phyloP scores from a whole-genome alignment of 345 rosid species.

The Pistacia vera region DNA sequence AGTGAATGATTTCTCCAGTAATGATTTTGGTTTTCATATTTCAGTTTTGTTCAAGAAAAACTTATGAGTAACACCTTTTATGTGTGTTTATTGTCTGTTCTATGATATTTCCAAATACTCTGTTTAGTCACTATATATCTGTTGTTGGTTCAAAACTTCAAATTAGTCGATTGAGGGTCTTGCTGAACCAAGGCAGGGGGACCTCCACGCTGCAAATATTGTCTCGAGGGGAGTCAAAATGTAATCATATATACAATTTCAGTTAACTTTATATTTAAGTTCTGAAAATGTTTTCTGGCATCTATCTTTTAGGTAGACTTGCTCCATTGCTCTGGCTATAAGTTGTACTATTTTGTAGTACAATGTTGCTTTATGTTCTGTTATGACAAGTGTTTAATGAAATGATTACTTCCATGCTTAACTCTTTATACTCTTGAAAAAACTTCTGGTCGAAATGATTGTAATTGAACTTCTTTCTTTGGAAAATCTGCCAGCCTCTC shows the following conservation, averaged over 20 bases:
- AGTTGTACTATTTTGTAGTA: not conserved
- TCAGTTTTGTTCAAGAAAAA: not conserved
- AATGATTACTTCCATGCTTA: not conserved
- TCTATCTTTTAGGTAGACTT: not conserved
- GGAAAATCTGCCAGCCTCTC: not conserved
- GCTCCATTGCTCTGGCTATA: slow-evolving; percentile 2
- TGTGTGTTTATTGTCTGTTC: slow-evolving; percentile 4
- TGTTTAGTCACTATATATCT: slow-evolving; percentile 10
- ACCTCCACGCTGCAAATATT: slow-evolving; percentile 53
- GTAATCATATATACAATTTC: not conserved
- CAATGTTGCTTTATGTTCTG: not conserved
- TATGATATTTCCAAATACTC: not conserved
- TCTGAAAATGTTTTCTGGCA: not conserved
- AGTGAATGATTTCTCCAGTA: slow-evolving; percentile 29
- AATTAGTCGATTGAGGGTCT: slow-evolving; percentile 54
- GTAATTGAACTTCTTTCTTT: not conserved
- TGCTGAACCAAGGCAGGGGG: slow-evolving; percentile 62
- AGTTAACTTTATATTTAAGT: not conserved
- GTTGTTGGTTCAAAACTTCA: slow-evolving; percentile 22
- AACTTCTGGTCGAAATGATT: not conserved
- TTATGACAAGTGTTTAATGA: not conserved
- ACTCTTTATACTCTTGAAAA: not conserved
- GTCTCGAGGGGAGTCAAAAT: slow-evolving; percentile 52
- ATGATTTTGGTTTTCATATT: not conserved
- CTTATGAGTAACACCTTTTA: not conserved